Percentiles rank a stretch among this genome's conserved stretches.
Evolutionary conservation across 2,329 filamentous ascomycete species (phyloP).

Genomic region (Stemphylium vesicarium): DNA sequence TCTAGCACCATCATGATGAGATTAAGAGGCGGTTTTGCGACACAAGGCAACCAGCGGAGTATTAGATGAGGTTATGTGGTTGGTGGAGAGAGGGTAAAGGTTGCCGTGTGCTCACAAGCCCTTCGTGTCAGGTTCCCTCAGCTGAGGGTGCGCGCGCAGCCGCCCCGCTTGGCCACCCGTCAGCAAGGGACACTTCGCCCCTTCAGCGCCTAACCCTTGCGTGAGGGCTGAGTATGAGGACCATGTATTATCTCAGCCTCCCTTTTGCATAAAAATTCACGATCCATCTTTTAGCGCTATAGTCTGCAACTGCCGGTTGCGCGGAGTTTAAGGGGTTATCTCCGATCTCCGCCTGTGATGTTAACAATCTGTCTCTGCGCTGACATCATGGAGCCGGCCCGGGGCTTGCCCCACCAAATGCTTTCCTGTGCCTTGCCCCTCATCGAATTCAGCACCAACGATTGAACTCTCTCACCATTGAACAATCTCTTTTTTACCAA

Average conservation of each 20-base stretch:
- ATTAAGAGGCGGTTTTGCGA: background rate
- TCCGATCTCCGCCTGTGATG: background rate
- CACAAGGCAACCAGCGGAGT: background rate
- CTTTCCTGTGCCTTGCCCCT: slow-evolving; percentile 14
- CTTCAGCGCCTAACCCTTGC: background rate
- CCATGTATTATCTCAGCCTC: background rate
- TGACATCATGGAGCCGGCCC: slow-evolving; percentile 16
- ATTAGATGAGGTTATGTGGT: background rate
- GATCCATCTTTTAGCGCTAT: background rate
- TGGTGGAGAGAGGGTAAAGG: background rate
- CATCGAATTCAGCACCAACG: slow-evolving; percentile 3
- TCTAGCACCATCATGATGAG: slow-evolving; percentile 1
- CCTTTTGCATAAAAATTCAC: background rate
- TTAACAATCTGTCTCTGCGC: slow-evolving; percentile 1
- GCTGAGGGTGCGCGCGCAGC: background rate
- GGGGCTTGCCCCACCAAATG: slow-evolving; percentile 16
- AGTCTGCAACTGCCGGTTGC: no score
- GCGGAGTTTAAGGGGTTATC: background rate
- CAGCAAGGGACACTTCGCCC: slow-evolving; percentile 1
- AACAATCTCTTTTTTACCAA: background rate
- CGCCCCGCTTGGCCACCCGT: background rate
- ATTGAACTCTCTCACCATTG: background rate
- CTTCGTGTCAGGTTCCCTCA: background rate
- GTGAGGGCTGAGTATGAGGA: background rate
- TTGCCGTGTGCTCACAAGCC: background rate